phyloP scores from a whole-genome alignment of 192 early-diverging fungal species.

The Umbelopsis sp. region DNA sequence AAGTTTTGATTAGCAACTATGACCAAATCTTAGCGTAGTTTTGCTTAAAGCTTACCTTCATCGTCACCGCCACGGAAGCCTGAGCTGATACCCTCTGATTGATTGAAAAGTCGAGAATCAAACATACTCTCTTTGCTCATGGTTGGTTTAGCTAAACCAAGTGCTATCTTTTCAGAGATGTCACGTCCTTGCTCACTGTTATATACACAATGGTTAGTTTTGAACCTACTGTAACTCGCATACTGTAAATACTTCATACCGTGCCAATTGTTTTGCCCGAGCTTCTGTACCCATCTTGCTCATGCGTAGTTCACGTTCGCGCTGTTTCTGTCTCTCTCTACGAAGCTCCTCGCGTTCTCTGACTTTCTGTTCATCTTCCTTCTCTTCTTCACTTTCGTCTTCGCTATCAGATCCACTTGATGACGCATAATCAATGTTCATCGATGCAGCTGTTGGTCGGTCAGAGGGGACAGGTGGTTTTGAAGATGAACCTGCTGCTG shows the following conservation, averaged over 20 bases:
- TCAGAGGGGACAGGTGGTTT: constrained; percentile 30
- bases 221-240: constrained; percentile 17
- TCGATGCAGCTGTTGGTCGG: constrained; percentile 36
- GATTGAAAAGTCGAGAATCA: constrained; percentile 95
- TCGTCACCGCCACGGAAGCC: constrained; percentile 83
- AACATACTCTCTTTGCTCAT: constrained; percentile 88
- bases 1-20: background rate
- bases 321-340: constrained; percentile 79
- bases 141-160: constrained; percentile 94
- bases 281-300: constrained; percentile 88
- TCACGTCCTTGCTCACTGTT: constrained; percentile 80
- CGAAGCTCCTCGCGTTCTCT: constrained; percentile 88
- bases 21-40: background rate
- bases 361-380: constrained; percentile 62
- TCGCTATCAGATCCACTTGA: constrained; percentile 33
- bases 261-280: constrained; percentile 75
- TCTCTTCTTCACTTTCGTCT: constrained; percentile 41
- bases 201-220: background rate
- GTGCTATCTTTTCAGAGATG: constrained; percentile 98
- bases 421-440: constrained; percentile 42
- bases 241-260: constrained; percentile 39
- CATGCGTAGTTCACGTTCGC: constrained; percentile 85
- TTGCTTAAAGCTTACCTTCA: constrained; percentile 51
- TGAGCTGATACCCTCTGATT: constrained; percentile 79
- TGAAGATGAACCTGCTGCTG: constrained; percentile 18